Evolutionary conservation across 2,329 filamentous ascomycete species (phyloP).

Genomic region (Beauveria medogensis): DNA sequence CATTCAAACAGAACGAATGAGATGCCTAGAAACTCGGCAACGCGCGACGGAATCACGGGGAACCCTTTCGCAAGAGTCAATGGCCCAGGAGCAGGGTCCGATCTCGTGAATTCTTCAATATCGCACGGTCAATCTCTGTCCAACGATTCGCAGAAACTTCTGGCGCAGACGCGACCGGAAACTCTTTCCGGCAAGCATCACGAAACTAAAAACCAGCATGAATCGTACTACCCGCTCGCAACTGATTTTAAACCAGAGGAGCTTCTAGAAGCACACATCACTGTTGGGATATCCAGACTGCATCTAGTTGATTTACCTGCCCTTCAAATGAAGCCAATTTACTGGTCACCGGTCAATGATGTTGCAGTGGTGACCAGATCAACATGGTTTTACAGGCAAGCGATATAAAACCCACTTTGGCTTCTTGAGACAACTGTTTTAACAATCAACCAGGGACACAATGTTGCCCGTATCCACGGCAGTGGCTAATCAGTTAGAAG

Average conservation of each 20-base stretch:
- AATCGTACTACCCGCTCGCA: constrained; percentile 6
- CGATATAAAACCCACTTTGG: not conserved
- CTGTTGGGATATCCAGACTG: constrained; percentile 82
- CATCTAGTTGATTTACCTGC: constrained; percentile 80
- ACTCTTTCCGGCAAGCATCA: not conserved
- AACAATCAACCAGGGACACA: constrained; percentile 50
- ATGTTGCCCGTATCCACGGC: constrained; percentile 82
- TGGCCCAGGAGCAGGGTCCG: constrained; percentile 23
- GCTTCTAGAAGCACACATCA: constrained; percentile 47
- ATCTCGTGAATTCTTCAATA: constrained; percentile 20
- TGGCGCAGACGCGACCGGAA: not conserved
- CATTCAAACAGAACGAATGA: not conserved
- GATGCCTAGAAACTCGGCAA: constrained; percentile 15
- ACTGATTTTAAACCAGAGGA: constrained; percentile 13
- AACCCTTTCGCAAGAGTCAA: constrained; percentile 44
- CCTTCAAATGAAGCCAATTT: constrained; percentile 89
- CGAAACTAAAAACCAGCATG: not conserved
- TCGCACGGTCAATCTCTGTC: constrained; percentile 7
- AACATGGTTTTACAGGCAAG: constrained; percentile 87
- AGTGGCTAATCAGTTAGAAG: constrained; percentile 85
- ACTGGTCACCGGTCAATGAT: constrained; percentile 93
- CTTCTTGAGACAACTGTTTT: constrained; percentile 9
- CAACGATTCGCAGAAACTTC: not conserved
- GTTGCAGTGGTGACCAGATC: constrained; percentile 73
- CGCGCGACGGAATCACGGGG: constrained; percentile 46